Conservation (phyloP, 1,139 yeast genomes). For the Pichia sp. region DNA sequence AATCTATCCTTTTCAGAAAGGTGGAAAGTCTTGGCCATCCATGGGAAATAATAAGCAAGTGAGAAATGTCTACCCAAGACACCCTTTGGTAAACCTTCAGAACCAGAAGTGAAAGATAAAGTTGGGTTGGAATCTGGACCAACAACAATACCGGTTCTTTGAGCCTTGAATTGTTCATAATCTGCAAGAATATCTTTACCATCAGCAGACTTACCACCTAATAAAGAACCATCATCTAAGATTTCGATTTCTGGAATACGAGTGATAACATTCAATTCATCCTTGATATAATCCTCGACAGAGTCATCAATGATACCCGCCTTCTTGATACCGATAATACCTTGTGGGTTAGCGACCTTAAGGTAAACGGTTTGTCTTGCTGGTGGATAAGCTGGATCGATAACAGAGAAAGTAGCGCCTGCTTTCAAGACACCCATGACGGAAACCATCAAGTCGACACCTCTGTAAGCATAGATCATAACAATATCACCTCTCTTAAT, state of each 20-base stretch:
- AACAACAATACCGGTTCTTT: conserved; percentile 84
- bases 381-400: conserved; percentile 99
- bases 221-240: conserved; percentile 70
- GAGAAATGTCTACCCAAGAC: conserved; percentile 97
- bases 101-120: conserved; percentile 94
- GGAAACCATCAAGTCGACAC: conserved; percentile 94
- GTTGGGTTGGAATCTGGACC: conserved; percentile 99
- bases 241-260: conserved; percentile 76
- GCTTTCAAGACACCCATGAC: conserved; percentile 98
- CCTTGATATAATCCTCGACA: conserved; percentile 72
- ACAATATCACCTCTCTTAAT: conserved; percentile 91
- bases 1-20: conserved; percentile 79
- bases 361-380: conserved; percentile 93
- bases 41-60: conserved; percentile 93
- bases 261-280: conserved; percentile 70
- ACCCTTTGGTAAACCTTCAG: conserved; percentile 99
- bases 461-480: conserved; percentile 96
- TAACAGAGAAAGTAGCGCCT: conserved; percentile 97
- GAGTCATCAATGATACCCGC: conserved; percentile 80
- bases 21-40: conserved; percentile 92
- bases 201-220: conserved; percentile 61
- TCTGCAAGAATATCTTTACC: conserved; percentile 49
- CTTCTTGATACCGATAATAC: conserved; percentile 82
- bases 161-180: conserved; percentile 45
- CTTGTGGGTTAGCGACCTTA: conserved; percentile 90